phyloP scores from a whole-genome alignment of 257 asterid species.

The Cinchona pubescens region DNA sequence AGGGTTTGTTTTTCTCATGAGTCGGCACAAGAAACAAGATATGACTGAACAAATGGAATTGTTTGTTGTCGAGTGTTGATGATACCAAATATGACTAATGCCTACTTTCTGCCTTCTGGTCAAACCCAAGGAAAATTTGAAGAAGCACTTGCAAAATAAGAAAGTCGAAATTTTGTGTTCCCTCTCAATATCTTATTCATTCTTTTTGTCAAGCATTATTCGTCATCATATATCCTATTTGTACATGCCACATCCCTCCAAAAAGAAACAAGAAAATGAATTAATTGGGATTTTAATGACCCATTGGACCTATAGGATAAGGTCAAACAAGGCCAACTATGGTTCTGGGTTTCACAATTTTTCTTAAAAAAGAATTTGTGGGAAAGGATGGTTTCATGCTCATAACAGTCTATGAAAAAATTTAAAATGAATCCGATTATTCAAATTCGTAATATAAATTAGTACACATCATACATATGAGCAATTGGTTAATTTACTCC shows the following conservation, averaged over 20 bases:
- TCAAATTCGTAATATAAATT: too few relatives aligned
- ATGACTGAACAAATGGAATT: not conserved
- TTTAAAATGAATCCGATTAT: too few relatives aligned
- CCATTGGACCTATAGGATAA: not conserved
- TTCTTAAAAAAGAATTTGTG: not conserved
- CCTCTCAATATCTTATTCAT: not conserved
- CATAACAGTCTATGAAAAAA: too few relatives aligned
- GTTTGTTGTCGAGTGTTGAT: not conserved
- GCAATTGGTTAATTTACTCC: not conserved
- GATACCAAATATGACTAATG: not conserved
- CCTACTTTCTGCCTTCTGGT: not conserved
- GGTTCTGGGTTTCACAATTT: not conserved
- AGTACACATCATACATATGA: too few relatives aligned
- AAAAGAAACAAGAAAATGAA: too few relatives aligned
- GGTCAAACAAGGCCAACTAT: not conserved
- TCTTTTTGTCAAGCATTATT: not conserved
- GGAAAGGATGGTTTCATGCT: not conserved
- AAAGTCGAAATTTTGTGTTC: slow-evolving; percentile 4
- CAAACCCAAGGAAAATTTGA: not conserved
- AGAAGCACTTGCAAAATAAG: slow-evolving; percentile 22
- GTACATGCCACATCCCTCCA: not conserved
- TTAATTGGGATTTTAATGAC: too few relatives aligned
- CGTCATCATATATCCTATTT: not conserved
- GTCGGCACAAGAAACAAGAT: slow-evolving; percentile 9
- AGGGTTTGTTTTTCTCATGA: not conserved